Conservation (phyloP, 495 filamentous ascomycete genomes). For the Penicillium samsonianum region DNA sequence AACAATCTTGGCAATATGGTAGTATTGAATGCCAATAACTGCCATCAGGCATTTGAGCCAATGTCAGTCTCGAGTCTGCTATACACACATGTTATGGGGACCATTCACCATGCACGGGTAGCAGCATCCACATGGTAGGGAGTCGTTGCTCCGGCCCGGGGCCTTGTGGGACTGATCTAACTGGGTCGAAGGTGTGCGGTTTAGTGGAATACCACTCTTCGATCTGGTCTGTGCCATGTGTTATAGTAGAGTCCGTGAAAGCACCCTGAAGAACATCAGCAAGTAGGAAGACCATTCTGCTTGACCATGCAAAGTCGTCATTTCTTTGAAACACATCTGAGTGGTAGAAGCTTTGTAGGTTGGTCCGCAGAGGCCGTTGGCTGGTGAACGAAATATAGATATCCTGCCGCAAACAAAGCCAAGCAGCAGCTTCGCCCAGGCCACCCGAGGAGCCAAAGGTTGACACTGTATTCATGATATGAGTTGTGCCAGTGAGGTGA, state of each 20-base stretch:
- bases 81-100: no score
- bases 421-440: slow-evolving; percentile 35
- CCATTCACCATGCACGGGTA: slow-evolving; percentile 34
- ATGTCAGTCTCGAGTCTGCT: neutral
- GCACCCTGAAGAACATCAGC: slow-evolving; percentile 28
- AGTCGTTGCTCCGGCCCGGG: slow-evolving; percentile 17
- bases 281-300: slow-evolving; percentile 32
- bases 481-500: slow-evolving; percentile 33
- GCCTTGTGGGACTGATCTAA: slow-evolving; percentile 18
- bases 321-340: slow-evolving; percentile 30
- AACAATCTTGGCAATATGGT: slow-evolving; percentile 36
- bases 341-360: slow-evolving; percentile 26
- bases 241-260: slow-evolving; percentile 14
- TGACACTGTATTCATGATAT: slow-evolving; percentile 33
- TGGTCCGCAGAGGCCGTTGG: slow-evolving; percentile 28
- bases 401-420: slow-evolving; percentile 35
- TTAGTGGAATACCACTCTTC: slow-evolving; percentile 30
- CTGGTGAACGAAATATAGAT: slow-evolving; percentile 33
- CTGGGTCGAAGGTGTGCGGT: slow-evolving; percentile 30
- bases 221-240: slow-evolving; percentile 13
- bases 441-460: slow-evolving; percentile 32
- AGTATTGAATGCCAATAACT: slow-evolving; percentile 38
- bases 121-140: slow-evolving; percentile 32
- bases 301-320: slow-evolving; percentile 36
- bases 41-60: neutral